A percentile compares a stretch with the other conserved stretches of the same genome.
Evolutionary conservation across 2,329 filamentous ascomycete species (phyloP).

Genomic region (Exophiala spinifera): DNA sequence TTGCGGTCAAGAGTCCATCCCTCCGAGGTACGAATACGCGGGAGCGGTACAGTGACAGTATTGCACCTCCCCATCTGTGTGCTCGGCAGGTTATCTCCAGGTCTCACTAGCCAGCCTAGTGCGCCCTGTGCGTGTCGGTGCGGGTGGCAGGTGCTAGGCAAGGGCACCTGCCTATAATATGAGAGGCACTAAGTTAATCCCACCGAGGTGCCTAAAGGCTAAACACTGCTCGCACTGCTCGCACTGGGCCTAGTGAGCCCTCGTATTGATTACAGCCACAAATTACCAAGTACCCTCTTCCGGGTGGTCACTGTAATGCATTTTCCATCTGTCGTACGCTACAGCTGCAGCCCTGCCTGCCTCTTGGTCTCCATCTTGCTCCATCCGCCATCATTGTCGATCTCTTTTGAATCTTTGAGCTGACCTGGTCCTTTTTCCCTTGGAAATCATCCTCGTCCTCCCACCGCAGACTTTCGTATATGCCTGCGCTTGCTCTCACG

Average conservation of each 20-base stretch:
- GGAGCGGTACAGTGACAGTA: no score
- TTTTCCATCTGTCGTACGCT: not conserved
- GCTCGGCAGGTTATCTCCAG: no score
- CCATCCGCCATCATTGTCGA: constrained; percentile 12
- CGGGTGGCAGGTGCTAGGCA: no score
- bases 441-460: not conserved
- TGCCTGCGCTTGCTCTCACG: constrained; percentile 14
- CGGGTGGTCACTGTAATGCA: not conserved
- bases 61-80: no score
- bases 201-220: no score
- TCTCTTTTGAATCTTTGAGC: constrained; percentile 12
- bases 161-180: no score
- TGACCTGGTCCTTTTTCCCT: constrained; percentile 1
- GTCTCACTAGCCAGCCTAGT: no score
- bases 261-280: not conserved
- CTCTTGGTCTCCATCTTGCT: constrained; percentile 7
- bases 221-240: no score
- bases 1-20: not conserved
- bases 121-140: no score
- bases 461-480: constrained; percentile 17
- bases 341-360: not conserved
- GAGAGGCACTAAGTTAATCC: no score
- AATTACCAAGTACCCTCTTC: not conserved
- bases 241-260: no score
- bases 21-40: no score